Evolutionary conservation across 106 monocot species (phyloP).

Genomic region (Cymbidium sinense): DNA sequence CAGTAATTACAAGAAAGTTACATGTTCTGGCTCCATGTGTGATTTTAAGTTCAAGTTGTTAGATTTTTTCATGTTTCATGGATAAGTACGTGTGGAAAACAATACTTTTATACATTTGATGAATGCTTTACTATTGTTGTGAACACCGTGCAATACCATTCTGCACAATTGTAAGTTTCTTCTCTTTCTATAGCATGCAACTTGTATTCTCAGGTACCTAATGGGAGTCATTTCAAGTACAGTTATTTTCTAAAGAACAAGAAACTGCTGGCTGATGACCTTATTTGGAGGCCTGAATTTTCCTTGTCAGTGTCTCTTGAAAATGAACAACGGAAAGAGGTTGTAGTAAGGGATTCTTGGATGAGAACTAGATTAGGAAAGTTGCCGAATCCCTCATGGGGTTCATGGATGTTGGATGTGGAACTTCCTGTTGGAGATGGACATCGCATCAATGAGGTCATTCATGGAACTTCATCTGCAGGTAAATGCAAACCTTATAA

Average conservation of each 20-base stretch:
- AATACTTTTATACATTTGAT: conserved; percentile 1
- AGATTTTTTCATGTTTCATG: conserved; percentile 3
- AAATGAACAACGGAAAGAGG: conserved; percentile 34
- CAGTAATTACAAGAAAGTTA: neutral
- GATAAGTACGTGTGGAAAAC: neutral
- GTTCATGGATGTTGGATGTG: conserved; percentile 56
- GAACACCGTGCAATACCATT: neutral
- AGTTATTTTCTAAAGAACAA: conserved; percentile 59
- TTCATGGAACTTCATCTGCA: conserved; percentile 19
- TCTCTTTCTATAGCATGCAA: neutral
- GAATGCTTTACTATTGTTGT: neutral
- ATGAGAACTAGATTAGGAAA: conserved; percentile 32
- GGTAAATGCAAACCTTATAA: conserved; percentile 27
- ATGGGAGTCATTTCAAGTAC: conserved; percentile 74
- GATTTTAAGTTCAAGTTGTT: no score
- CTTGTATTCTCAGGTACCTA: conserved; percentile 52
- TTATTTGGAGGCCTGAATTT: conserved; percentile 75
- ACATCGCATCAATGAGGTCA: conserved; percentile 12
- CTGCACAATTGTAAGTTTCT: neutral
- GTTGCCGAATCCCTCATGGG: conserved; percentile 50
- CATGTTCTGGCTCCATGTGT: neutral
- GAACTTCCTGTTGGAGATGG: conserved; percentile 5
- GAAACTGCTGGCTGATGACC: conserved; percentile 18
- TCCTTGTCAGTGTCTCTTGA: conserved; percentile 60
- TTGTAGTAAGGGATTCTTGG: conserved; percentile 82